Conservation (phyloP, 177 flowering plant species). For the Vitis hybrid region DNA sequence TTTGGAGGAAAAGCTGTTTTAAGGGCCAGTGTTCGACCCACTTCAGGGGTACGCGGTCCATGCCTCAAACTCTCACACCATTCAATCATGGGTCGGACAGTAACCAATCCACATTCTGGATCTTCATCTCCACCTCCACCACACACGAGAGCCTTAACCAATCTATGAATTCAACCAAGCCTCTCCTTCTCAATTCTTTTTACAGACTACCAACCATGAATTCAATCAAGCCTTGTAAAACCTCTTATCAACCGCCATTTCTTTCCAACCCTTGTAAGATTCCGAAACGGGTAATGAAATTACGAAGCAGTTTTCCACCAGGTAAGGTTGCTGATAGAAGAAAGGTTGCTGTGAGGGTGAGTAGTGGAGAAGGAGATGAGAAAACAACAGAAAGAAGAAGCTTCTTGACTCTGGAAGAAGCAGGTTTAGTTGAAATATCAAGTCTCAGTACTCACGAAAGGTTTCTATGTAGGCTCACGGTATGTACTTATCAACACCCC, state of each 20-base stretch:
- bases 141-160: neutral
- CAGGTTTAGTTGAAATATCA: slow-evolving; percentile 85
- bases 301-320: slow-evolving; percentile 10
- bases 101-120: neutral
- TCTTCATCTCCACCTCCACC: slow-evolving; percentile 25
- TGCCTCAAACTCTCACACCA: too few relatives aligned
- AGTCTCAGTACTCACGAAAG: slow-evolving; percentile 75
- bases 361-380: slow-evolving; percentile 30
- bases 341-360: slow-evolving; percentile 25
- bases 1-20: too few relatives aligned
- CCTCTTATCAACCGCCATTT: slow-evolving; percentile 18
- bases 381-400: slow-evolving; percentile 32
- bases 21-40: too few relatives aligned
- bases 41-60: too few relatives aligned
- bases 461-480: slow-evolving; percentile 86
- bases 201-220: slow-evolving; percentile 18
- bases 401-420: slow-evolving; percentile 77
- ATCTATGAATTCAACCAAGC: neutral
- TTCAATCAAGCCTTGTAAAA: slow-evolving; percentile 17
- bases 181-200: slow-evolving; percentile 5
- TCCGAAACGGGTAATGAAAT: slow-evolving; percentile 9
- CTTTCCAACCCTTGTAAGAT: slow-evolving; percentile 11
- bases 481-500: slow-evolving; percentile 16
- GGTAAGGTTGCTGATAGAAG: slow-evolving; percentile 13
- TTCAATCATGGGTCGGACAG: too few relatives aligned